These are phyloP conservation scores for Helicostylum pulchrum DNA, from an alignment of 192 early-diverging fungal species.

Conservation along the genomic window DNA sequence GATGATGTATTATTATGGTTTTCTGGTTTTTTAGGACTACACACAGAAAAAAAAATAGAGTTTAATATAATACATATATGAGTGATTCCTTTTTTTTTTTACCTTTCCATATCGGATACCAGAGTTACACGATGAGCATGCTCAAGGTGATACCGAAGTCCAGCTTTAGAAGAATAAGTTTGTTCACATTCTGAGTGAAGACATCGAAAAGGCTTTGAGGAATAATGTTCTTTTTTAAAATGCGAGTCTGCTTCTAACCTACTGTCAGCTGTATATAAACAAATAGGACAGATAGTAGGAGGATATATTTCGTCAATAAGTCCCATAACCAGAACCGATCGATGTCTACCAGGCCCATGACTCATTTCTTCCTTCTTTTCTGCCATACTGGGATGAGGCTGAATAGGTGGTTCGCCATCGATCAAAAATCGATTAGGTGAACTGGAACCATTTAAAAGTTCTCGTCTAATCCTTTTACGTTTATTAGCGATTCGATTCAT, in stretches of 20 bases:
- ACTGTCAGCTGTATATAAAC: background rate
- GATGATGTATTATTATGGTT: too few relatives aligned
- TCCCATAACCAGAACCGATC: background rate
- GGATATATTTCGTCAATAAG: slow-evolving; percentile 23
- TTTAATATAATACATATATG: too few relatives aligned
- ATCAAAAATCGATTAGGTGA: slow-evolving; percentile 1
- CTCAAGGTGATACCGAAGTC: slow-evolving; percentile 21
- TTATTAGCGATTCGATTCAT: too few relatives aligned
- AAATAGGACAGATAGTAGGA: slow-evolving; percentile 18
- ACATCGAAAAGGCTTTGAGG: slow-evolving; percentile 15
- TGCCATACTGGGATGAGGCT: background rate
- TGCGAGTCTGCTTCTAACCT: slow-evolving; percentile 15
- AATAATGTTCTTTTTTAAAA: slow-evolving; percentile 10
- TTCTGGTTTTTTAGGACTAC: too few relatives aligned
- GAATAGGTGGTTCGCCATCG: slow-evolving; percentile 5
- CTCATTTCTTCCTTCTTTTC: background rate
- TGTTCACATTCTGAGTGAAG: slow-evolving; percentile 10
- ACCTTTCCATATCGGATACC: background rate
- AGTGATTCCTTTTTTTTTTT: too few relatives aligned
- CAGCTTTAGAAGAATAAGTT: slow-evolving; percentile 12
- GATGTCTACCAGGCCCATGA: background rate
- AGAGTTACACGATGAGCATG: slow-evolving; percentile 19
- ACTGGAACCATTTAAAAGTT: too few relatives aligned
- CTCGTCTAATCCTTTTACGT: too few relatives aligned
- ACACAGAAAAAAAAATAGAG: too few relatives aligned